Base-by-base conservation (phyloP, 768 basidiomycete genomes). In the Tylopilus sp. region DNA sequence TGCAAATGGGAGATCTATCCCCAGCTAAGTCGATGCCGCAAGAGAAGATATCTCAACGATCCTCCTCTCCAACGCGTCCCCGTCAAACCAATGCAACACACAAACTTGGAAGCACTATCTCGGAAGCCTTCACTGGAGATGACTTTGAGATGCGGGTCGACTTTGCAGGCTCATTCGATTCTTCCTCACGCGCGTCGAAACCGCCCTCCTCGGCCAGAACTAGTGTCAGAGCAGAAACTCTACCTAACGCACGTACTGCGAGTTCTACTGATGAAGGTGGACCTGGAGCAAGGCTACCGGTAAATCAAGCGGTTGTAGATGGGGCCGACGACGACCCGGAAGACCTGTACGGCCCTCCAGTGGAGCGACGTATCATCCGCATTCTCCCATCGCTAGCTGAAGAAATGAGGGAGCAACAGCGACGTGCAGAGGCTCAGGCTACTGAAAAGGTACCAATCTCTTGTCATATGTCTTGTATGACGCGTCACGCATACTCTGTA, bases 301-400 rank as follows among this genome's bases (percentile, higher is more conserved):
- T 44, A 38, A 31, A 18, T 10, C 43, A 56, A 15, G 48, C 39
- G 1, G 38, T 26, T 40, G 40, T 20, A 20, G 21, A 45, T 22
- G 55, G 47, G n/a, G 40, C 26, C 17, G 44, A 57, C 10, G 60
- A 66, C 38, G 62, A 66, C 31, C 51, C 59, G 12, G 64, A 66
- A 22, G 64, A 66, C 46, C 41, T 66, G 44, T 66, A 66, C 13
- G 64, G 64, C 18, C 64, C 64, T 25, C 64, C 60, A 2, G 60
- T 64, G 17, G 59, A 64, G 22, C 64, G 57, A 26, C 59, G 50
- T 9, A 47, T 66, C 8, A 48, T 66, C 47, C 64, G 64, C 10
- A 59, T 66, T 13, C 59, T 64, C 30, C 65, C 64, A 40, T 53
- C 62, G 1, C 35, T 66, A 1, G 62, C 60, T 13, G 57, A 66